Evolutionary conservation across 1,284 basidiomycete species (phyloP).

Genomic region (Ceratobasidium sp.): DNA sequence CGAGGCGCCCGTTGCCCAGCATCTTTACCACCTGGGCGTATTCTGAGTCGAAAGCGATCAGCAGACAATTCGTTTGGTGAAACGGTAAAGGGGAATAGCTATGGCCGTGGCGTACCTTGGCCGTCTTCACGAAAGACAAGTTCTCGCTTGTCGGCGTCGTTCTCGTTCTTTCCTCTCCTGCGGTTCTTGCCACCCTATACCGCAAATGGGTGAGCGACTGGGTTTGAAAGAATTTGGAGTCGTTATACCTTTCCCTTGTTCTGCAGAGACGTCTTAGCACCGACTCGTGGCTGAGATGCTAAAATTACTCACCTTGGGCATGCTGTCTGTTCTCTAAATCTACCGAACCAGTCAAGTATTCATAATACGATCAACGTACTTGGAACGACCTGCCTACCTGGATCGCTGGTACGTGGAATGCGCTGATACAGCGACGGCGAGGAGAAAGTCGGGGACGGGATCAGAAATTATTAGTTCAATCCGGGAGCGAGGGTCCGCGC

Average conservation of each 20-base stretch:
- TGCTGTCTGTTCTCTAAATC: slow-evolving; percentile 5
- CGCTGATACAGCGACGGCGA: slow-evolving; percentile 9
- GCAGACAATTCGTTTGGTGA: background rate
- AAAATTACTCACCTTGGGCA: slow-evolving; percentile 41
- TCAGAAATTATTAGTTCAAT: slow-evolving; percentile 21
- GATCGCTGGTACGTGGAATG: background rate
- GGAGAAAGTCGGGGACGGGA: slow-evolving; percentile 3
- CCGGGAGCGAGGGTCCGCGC: slow-evolving; percentile 16
- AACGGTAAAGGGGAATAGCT: background rate
- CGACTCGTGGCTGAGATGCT: slow-evolving; percentile 20
- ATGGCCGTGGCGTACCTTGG: slow-evolving; percentile 66
- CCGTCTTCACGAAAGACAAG: slow-evolving; percentile 99
- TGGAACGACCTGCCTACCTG: background rate
- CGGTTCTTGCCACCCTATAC: slow-evolving; percentile 97
- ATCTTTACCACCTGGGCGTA: slow-evolving; percentile 99
- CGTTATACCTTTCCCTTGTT: slow-evolving; percentile 80
- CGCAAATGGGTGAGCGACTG: slow-evolving; percentile 16
- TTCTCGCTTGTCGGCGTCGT: slow-evolving; percentile 98
- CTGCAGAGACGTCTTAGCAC: slow-evolving; percentile 56
- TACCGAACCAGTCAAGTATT: background rate
- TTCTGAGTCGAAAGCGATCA: slow-evolving; percentile 62
- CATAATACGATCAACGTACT: background rate
- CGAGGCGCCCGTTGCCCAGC: slow-evolving; percentile 97
- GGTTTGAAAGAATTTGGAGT: background rate
- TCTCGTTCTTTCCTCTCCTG: slow-evolving; percentile 99